Base-by-base conservation (phyloP, 768 basidiomycete species). In the Leccinum truebloodii region DNA sequence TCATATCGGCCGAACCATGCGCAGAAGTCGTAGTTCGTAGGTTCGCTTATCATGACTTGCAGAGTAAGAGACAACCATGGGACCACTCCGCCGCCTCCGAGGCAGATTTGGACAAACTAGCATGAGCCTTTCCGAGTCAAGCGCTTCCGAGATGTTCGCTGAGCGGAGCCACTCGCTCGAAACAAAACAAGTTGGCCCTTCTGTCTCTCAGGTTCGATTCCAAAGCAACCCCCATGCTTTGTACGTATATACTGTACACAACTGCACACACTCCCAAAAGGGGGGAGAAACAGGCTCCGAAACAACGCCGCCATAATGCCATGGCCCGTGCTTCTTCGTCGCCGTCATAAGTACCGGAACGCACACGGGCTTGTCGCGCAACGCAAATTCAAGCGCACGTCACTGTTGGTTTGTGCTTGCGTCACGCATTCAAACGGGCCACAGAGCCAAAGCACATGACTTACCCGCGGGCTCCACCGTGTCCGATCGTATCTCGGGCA, bases 401-500 rank as follows among this genome's bases (percentile, higher is more conserved):
- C 12, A 51, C 12, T 41, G 26, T 51, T 22, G 28, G 22, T 16
- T 32, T 26, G 37, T 28, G 14, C 13, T 18, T 13, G 14, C 48
- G 57, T 51, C 65, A 57, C 57, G 30, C 37, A 24, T 44, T 28
- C 51, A 32, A 62, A 52, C 18, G 30, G 28, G 24, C 20, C 13
- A 28, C 22, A 24, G 59, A n/a, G 32, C 35, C 20, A 24, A 51
- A 22, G 51, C 41, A 50, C 61, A 52, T 61, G 9, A 22, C 7
- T 35, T 50, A 18, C n/a, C n/a, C 44, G 16, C 24, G 20, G 30
- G 12, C 57, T 44, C 44, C 20, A 3, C 44, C 56, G 24, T 24
- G 48, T 50, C 4, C 8, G 55, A 57, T 56, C 49, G 32, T 49
- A 60, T 58, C 56, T 57, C 59, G 66, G 63, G 54, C 26, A 52